phyloP scores from a whole-genome alignment of 352 stramenopile genomes.

The Thraustotheca clavata region DNA sequence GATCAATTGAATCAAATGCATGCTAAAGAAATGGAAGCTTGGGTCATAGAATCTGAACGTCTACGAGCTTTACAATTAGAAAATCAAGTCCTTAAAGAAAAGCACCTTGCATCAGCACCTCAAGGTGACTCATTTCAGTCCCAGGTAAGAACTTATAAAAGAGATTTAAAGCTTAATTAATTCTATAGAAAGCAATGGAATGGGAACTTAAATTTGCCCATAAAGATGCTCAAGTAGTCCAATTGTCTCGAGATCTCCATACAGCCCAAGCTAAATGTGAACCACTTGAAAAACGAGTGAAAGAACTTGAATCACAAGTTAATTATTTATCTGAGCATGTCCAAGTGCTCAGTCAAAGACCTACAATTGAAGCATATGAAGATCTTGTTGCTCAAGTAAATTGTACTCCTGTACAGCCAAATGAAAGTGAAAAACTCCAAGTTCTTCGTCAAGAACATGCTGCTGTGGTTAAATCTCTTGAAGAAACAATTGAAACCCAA shows the following conservation, averaged over 20 bases:
- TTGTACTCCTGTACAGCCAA: background rate
- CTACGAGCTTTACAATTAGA: slow-evolving; percentile 69
- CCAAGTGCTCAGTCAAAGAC: background rate
- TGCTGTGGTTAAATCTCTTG: slow-evolving; percentile 28
- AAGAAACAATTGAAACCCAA: slow-evolving; percentile 54
- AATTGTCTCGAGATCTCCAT: background rate
- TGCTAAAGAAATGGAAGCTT: slow-evolving; percentile 80
- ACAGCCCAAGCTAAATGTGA: background rate
- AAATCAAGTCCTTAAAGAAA: slow-evolving; percentile 78
- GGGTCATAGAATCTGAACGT: slow-evolving; percentile 78
- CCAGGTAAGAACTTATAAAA: background rate
- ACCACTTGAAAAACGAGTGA: background rate
- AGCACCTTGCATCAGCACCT: background rate
- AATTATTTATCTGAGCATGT: too few relatives aligned
- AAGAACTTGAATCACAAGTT: background rate
- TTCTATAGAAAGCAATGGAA: background rate
- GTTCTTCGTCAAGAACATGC: background rate
- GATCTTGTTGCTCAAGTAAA: background rate
- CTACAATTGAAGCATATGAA: background rate
- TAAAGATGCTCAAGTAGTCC: slow-evolving; percentile 27
- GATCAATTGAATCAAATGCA: slow-evolving; percentile 49
- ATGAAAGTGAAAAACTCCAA: background rate
- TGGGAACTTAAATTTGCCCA: slow-evolving; percentile 57
- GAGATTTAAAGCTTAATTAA: background rate
- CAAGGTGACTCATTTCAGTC: background rate